Base-by-base conservation (phyloP, 306 rosid genomes). In the Argentina anserina region DNA sequence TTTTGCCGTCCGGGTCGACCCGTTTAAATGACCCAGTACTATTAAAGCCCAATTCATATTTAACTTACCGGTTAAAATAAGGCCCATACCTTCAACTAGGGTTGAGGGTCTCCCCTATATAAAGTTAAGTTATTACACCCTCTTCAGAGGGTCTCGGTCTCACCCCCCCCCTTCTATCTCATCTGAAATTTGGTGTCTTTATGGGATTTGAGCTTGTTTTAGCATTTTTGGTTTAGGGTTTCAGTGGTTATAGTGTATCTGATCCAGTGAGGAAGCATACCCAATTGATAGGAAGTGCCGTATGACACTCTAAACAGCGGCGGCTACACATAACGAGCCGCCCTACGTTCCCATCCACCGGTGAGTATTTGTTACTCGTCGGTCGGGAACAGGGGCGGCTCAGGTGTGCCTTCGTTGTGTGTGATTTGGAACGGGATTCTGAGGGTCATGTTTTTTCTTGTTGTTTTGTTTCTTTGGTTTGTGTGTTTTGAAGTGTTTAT, bases 211-310 rank as follows among this genome's bases (percentile, higher is more conserved):
- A 1, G 31, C n/a, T n/a, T 23, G 8, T 9, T 0, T 23, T 0
- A 17, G 59, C n/a, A n/a, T n/a, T n/a, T n/a, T n/a, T n/a, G 17
- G 59, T 20, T 12, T 46, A 17, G 39, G 43, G 25, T 65, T 61
- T 77, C 26, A 5, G 46, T 40, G 18, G 12, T 11, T 78, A 42
- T 1, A 13, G 20, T 9, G 18, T 9, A 8, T 23, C 3, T 0
- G 26, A 9, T 6, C 90, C 96, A 4, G 20, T 90, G 98, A 93
- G 75, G 96, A 93, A 69, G 81, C 69, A 69, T 76, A 77, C 93
- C 96, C 97, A 66, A 79, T 74, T 76, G 97, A 88, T 90, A 90
- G 97, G 98, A 93, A 90, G 97, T 90, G 97, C 93, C 96, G 96
- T 93, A 88, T 88, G 98, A 90, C 96, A 93, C 93, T 76, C 47